These are phyloP conservation scores for Aspergillus fumigatiaffinis DNA, from an alignment of 2,329 filamentous ascomycete species.

Conservation along the genomic window DNA sequence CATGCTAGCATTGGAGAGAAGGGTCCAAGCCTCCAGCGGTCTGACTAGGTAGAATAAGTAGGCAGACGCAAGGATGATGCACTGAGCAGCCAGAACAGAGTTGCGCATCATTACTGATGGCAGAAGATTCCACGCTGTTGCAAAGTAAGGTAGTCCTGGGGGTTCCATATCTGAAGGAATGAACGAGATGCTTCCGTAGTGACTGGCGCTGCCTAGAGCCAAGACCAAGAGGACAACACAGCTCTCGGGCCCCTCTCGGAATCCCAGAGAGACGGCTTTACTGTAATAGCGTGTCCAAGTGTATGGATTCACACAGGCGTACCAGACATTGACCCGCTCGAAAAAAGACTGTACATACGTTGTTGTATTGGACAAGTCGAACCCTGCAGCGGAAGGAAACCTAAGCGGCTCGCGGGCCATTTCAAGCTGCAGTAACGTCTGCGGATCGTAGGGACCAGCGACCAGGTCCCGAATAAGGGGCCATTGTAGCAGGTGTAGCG, in stretches of 20 bases:
- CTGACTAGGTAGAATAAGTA: conserved; percentile 80
- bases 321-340: conserved; percentile 77
- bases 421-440: conserved; percentile 76
- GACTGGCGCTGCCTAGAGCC: conserved; percentile 71
- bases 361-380: conserved; percentile 70
- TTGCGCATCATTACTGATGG: conserved; percentile 77
- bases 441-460: conserved; percentile 71
- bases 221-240: conserved; percentile 77
- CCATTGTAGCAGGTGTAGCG: conserved; percentile 66
- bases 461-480: conserved; percentile 73
- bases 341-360: conserved; percentile 78
- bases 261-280: conserved; percentile 69
- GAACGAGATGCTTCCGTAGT: conserved; percentile 70
- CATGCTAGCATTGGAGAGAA: conserved; percentile 74
- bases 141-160: conserved; percentile 74
- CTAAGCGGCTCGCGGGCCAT: conserved; percentile 74
- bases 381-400: conserved; percentile 53
- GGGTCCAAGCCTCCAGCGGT: conserved; percentile 77
- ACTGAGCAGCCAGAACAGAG: conserved; percentile 73
- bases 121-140: conserved; percentile 72
- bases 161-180: conserved; percentile 66
- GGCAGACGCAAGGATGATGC: conserved; percentile 73
- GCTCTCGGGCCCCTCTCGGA: conserved; percentile 74
- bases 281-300: conserved; percentile 74
- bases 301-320: conserved; percentile 79